These are phyloP conservation scores for Petunia secreta DNA, from an alignment of 257 asterid genomes.

Conservation along the genomic window DNA sequence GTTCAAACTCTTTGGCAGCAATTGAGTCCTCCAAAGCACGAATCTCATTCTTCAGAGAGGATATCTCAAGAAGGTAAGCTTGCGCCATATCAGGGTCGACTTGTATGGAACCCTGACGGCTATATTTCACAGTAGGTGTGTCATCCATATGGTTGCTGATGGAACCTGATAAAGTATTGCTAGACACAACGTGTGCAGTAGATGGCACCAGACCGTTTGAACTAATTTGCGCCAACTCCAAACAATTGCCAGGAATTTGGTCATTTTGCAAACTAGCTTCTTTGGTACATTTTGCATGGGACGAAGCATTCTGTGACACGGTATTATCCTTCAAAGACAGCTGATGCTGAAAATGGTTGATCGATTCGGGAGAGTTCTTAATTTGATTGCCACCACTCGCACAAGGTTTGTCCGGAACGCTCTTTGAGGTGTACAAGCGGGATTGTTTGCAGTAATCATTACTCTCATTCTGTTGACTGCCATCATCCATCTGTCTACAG, in stretches of 20 bases:
- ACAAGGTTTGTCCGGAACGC: constrained; percentile 30
- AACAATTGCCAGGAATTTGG: constrained; percentile 33
- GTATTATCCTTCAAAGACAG: constrained; percentile 39
- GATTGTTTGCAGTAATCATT: constrained; percentile 38
- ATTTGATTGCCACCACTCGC: constrained; percentile 20
- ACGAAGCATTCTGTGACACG: constrained; percentile 37
- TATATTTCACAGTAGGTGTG: constrained; percentile 19
- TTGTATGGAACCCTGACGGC: constrained; percentile 36
- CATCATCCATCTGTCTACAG: constrained; percentile 37
- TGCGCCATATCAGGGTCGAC: constrained; percentile 45
- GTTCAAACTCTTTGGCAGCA: constrained; percentile 63
- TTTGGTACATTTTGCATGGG: constrained; percentile 35
- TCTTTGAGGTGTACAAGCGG: constrained; percentile 35
- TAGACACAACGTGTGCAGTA: constrained; percentile 36
- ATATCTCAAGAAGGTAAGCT: constrained; percentile 47
- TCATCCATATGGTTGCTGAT: constrained; percentile 29
- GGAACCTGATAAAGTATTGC: constrained; percentile 38
- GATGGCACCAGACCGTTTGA: constrained; percentile 37
- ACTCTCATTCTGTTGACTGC: constrained; percentile 32
- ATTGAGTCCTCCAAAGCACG: constrained; percentile 58
- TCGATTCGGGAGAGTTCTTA: constrained; percentile 33
- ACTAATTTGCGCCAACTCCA: constrained; percentile 26
- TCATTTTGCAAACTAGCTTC: constrained; percentile 40
- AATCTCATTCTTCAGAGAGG: constrained; percentile 53
- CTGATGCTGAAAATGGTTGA: constrained; percentile 36